A percentile compares a stretch with the other conserved stretches of the same genome.
These are phyloP conservation scores for Pochonia chlamydosporia DNA, from an alignment of 2,329 filamentous ascomycete genomes.

Conservation along the genomic window DNA sequence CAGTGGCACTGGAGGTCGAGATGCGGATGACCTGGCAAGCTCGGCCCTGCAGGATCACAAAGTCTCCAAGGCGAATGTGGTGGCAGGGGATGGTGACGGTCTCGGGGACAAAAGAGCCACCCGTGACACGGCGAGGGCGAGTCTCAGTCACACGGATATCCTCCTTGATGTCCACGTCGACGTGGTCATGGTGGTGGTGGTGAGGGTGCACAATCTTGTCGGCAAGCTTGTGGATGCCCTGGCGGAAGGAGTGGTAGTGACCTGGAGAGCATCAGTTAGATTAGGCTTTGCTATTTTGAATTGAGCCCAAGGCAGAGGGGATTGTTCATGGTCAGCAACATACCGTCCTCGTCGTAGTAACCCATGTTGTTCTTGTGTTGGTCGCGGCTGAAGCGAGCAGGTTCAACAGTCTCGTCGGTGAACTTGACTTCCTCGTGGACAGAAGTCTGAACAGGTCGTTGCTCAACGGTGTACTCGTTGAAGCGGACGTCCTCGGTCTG, in stretches of 20 bases:
- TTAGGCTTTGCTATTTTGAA: no score
- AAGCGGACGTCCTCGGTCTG: conserved; percentile 19
- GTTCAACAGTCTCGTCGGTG: conserved; percentile 61
- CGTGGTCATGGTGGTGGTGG: conserved; percentile 40
- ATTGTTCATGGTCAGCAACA: conserved; percentile 17
- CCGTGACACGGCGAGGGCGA: conserved; percentile 20
- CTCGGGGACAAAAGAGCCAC: conserved; percentile 52
- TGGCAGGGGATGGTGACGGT: conserved; percentile 98
- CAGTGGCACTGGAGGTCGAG: conserved; percentile 94
- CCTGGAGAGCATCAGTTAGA: conserved; percentile 32
- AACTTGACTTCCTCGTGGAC: conserved; percentile 53
- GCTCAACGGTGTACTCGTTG: conserved; percentile 35
- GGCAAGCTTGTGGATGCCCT: conserved; percentile 50
- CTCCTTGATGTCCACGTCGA: conserved; percentile 39
- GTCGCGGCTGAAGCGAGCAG: conserved; percentile 36
- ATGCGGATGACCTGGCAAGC: conserved; percentile 99
- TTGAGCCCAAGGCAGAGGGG: conserved; percentile 7
- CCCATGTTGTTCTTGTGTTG: conserved; percentile 52
- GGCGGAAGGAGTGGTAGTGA: conserved; percentile 54
- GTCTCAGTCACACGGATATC: conserved; percentile 18
- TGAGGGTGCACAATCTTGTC: conserved; percentile 47
- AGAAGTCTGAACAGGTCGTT: conserved; percentile 32
- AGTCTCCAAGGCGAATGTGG: conserved; percentile 98
- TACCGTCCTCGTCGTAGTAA: conserved; percentile 60
- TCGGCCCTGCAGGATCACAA: conserved; percentile 97